phyloP scores from a whole-genome alignment of 140 eudicot genomes.

The Senecio squalidus region DNA sequence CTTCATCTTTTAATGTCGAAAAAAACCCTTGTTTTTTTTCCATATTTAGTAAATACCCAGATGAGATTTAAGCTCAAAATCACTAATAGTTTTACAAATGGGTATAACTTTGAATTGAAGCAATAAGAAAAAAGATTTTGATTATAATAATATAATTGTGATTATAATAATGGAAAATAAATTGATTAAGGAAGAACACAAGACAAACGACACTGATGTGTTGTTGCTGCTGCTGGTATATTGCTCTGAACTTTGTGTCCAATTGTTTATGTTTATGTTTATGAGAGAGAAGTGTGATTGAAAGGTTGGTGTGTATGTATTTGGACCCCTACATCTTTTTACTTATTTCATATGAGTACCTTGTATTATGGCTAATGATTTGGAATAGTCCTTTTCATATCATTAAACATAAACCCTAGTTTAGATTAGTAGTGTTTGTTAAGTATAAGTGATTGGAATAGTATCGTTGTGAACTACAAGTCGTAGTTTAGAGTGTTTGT shows the following conservation, averaged over 20 bases:
- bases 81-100: slow-evolving; percentile 5
- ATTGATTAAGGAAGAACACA: slow-evolving; percentile 14
- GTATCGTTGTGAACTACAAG: too few species aligned
- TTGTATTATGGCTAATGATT: background rate
- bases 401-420: too few species aligned
- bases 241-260: slow-evolving; percentile 33
- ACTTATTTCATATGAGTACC: slow-evolving; percentile 11
- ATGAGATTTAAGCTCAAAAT: slow-evolving; percentile 21
- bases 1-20: slow-evolving; percentile 59
- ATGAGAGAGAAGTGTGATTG: slow-evolving; percentile 24
- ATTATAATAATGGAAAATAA: slow-evolving; percentile 26
- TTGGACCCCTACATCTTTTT: slow-evolving; percentile 19
- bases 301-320: slow-evolving; percentile 20
- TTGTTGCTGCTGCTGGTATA: slow-evolving; percentile 29
- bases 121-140: background rate
- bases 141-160: slow-evolving; percentile 37
- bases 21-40: slow-evolving; percentile 65
- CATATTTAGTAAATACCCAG: slow-evolving; percentile 30
- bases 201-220: slow-evolving; percentile 28
- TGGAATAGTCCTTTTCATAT: background rate
- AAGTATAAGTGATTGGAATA: too few species aligned
- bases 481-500: too few species aligned
- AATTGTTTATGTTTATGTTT: slow-evolving; percentile 17
- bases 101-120: background rate
- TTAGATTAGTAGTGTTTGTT: too few species aligned